Conservation (phyloP, 441 rosid genomes). For the Gossypium gossypioides region DNA sequence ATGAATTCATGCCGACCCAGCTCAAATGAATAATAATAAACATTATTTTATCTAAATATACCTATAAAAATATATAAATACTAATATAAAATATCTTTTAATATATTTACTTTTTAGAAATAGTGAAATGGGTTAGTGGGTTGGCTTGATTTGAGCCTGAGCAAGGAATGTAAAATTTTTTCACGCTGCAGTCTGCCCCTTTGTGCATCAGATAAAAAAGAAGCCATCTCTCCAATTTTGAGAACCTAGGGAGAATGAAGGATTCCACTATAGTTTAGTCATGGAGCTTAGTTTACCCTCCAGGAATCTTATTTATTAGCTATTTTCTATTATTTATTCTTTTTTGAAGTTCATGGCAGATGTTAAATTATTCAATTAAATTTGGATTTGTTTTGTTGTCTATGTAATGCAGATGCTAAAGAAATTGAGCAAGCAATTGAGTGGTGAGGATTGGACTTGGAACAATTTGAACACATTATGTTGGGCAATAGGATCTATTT, state of each 20-base stretch:
- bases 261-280: neutral
- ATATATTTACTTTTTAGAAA: too few relatives aligned
- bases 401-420: conserved; percentile 59
- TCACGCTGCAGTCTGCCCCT: neutral
- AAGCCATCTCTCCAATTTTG: neutral
- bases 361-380: neutral
- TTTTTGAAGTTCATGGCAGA: neutral
- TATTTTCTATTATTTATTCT: neutral
- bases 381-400: neutral
- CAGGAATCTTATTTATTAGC: neutral
- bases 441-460: conserved; percentile 99
- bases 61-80: too few relatives aligned
- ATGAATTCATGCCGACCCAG: neutral
- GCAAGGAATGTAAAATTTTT: neutral
- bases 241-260: neutral
- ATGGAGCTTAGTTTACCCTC: neutral
- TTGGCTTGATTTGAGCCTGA: neutral
- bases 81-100: too few relatives aligned
- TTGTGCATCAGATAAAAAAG: neutral
- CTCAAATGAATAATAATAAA: neutral
- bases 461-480: conserved; percentile 89
- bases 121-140: too few relatives aligned
- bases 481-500: conserved; percentile 99
- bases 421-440: conserved; percentile 89
- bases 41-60: neutral